These are phyloP conservation scores for Lecanoromycetidae sp. DNA, from an alignment of 2,329 filamentous ascomycete species.

Conservation along the genomic window DNA sequence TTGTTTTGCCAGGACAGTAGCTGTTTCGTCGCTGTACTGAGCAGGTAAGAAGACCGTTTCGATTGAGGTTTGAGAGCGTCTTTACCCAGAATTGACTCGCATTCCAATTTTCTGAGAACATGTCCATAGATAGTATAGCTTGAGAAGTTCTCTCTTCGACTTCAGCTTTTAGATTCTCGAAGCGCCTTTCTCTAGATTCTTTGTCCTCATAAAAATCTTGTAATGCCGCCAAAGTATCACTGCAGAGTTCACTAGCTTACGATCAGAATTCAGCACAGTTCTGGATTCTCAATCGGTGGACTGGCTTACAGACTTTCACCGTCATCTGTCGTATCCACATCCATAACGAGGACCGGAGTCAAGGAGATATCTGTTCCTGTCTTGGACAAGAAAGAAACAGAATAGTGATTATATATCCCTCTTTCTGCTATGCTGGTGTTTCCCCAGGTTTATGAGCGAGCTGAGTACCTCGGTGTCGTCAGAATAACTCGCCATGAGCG, in stretches of 20 bases:
- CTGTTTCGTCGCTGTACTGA: slow-evolving; percentile 62
- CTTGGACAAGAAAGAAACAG: not conserved
- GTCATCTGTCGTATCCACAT: not conserved
- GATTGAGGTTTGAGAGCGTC: slow-evolving; percentile 4
- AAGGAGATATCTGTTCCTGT: not conserved
- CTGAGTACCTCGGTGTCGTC: too few species aligned
- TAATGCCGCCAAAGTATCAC: slow-evolving; percentile 54
- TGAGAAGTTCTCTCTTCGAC: slow-evolving; percentile 44
- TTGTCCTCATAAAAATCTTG: slow-evolving; percentile 63
- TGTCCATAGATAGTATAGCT: slow-evolving; percentile 46
- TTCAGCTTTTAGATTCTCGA: slow-evolving; percentile 53
- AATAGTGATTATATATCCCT: too few species aligned
- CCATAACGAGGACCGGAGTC: not conserved
- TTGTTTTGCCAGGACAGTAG: slow-evolving; percentile 49
- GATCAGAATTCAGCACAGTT: not conserved
- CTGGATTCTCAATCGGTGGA: not conserved
- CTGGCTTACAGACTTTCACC: slow-evolving; percentile 2
- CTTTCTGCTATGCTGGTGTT: too few species aligned
- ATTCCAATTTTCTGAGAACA: slow-evolving; percentile 73
- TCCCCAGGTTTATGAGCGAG: too few species aligned
- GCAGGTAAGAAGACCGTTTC: slow-evolving; percentile 1
- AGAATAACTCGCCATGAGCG: too few species aligned
- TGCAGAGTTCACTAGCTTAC: slow-evolving; percentile 39
- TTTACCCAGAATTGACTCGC: slow-evolving; percentile 71
- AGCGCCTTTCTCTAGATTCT: slow-evolving; percentile 52